Evolutionary conservation across 257 asterid species (phyloP).

Genomic region (Fraxinus anomala): DNA sequence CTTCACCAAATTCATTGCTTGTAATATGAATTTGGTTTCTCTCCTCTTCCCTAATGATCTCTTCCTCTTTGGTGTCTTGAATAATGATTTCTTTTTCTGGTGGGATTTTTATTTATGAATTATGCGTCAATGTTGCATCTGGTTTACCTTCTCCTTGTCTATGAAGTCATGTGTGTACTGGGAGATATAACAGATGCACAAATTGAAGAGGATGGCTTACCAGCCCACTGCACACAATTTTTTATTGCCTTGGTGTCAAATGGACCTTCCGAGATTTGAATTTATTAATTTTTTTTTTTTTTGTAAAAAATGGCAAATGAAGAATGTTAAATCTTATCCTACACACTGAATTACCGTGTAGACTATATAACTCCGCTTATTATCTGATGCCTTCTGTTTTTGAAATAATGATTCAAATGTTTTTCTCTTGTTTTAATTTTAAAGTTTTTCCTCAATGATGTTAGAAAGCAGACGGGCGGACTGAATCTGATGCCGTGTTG

Average conservation of each 20-base stretch:
- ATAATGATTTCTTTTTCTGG: not conserved
- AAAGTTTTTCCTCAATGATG: constrained; percentile 42
- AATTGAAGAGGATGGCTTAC: constrained; percentile 61
- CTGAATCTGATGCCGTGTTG: constrained; percentile 90
- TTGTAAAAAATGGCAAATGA: constrained; percentile 45
- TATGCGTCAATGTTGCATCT: constrained; percentile 50
- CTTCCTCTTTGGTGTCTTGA: not conserved
- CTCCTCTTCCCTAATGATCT: not conserved
- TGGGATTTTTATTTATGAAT: not conserved
- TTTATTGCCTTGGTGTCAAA: constrained; percentile 75
- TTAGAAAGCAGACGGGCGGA: constrained; percentile 87
- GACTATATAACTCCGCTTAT: constrained; percentile 71
- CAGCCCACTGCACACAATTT: constrained; percentile 70
- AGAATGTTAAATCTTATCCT: constrained; percentile 51
- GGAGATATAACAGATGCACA: constrained; percentile 80
- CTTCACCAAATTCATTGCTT: not conserved
- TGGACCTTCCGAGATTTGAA: constrained; percentile 53
- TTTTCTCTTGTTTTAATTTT: not conserved
- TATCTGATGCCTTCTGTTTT: constrained; percentile 58
- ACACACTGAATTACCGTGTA: constrained; percentile 61
- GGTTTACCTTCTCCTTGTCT: constrained; percentile 71
- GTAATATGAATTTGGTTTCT: not conserved
- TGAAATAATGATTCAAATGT: too few relatives aligned
- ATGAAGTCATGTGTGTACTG: constrained; percentile 33
- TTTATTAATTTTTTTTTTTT: not conserved